A percentile compares a stretch with the other conserved stretches of the same genome.
Conservation (phyloP, 2,329 filamentous ascomycete genomes). For the Ophiostoma novo-ulmi region DNA sequence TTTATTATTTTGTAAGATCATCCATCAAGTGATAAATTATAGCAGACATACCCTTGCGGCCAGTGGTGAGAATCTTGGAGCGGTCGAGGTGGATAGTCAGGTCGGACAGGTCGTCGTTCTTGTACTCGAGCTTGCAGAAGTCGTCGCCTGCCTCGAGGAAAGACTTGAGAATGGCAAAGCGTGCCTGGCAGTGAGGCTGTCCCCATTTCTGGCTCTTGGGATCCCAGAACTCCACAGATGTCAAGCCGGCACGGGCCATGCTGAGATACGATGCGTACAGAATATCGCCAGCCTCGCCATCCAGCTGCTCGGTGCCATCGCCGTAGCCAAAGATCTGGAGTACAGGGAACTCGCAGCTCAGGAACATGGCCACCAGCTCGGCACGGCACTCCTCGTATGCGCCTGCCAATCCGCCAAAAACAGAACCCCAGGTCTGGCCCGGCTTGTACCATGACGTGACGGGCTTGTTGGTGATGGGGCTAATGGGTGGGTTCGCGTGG, state of each 20-base stretch:
- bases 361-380: slow-evolving; percentile 86
- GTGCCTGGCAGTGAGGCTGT: slow-evolving; percentile 84
- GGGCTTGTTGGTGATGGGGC: slow-evolving; percentile 70
- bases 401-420: slow-evolving; percentile 81
- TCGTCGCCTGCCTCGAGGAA: slow-evolving; percentile 81
- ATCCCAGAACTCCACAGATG: slow-evolving; percentile 90
- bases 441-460: slow-evolving; percentile 88
- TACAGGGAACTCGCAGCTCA: slow-evolving; percentile 83
- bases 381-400: slow-evolving; percentile 93
- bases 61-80: slow-evolving; percentile 76
- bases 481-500: slow-evolving; percentile 70
- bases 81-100: slow-evolving; percentile 78
- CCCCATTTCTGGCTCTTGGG: slow-evolving; percentile 88
- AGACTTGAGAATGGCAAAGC: slow-evolving; percentile 79
- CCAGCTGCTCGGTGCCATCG: slow-evolving; percentile 66
- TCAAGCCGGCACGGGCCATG: slow-evolving; percentile 90
- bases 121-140: slow-evolving; percentile 77
- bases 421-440: slow-evolving; percentile 88
- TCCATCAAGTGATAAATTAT: no score
- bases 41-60: slow-evolving; percentile 56
- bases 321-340: slow-evolving; percentile 90
- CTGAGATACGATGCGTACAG: slow-evolving; percentile 83
- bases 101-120: slow-evolving; percentile 68
- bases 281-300: slow-evolving; percentile 75
- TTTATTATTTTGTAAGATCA: no score